phyloP scores from a whole-genome alignment of 768 basidiomycete genomes.

The Russula olivacea region DNA sequence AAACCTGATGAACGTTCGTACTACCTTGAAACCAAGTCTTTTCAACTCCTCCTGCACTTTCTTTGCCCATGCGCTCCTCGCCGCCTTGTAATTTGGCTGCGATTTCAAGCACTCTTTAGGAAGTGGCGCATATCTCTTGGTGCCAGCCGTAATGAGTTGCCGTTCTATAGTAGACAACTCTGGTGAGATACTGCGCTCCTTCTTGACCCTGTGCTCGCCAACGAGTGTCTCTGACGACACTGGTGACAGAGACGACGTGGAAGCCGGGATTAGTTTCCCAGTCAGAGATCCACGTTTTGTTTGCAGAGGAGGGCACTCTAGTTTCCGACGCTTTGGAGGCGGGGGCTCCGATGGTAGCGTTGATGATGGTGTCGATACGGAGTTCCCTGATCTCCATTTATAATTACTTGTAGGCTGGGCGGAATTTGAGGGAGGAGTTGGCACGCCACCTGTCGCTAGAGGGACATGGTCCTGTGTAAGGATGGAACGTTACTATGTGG shows the following conservation, averaged over 20 bases:
- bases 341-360: not conserved
- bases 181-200: constrained; percentile 20
- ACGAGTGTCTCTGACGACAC: constrained; percentile 15
- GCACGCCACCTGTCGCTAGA: not conserved
- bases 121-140: constrained; percentile 19
- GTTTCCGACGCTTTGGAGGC: constrained; percentile 11
- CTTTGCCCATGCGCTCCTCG: constrained; percentile 18
- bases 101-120: constrained; percentile 20
- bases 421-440: not conserved
- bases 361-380: not conserved
- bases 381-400: not conserved
- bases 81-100: constrained; percentile 2
- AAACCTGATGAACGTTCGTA: constrained; percentile 23
- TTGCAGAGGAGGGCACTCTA: not conserved
- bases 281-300: not conserved
- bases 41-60: constrained; percentile 15
- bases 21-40: constrained; percentile 13
- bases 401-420: not conserved
- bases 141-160: constrained; percentile 13
- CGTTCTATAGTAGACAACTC: not conserved
- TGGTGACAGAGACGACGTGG: not conserved
- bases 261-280: not conserved
- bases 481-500: not conserved
- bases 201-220: constrained; percentile 11
- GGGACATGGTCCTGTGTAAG: not conserved